Conservation (phyloP, 1,139 yeast species). For the Yamadazyma friedrichii region DNA sequence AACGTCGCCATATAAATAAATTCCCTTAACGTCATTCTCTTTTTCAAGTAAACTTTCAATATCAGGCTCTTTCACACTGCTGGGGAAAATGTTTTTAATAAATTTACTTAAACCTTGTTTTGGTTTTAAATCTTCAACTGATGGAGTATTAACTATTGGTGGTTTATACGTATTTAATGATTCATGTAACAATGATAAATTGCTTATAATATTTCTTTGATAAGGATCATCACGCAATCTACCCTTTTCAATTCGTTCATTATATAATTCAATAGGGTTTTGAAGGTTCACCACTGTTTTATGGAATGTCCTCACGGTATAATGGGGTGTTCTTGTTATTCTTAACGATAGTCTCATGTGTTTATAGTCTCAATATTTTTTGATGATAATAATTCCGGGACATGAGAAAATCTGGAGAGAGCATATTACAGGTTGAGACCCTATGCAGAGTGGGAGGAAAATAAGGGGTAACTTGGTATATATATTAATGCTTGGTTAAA, state of each 20-base stretch:
- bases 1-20: conserved; percentile 93
- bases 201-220: conserved; percentile 62
- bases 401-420: not conserved
- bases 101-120: conserved; percentile 42
- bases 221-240: conserved; percentile 62
- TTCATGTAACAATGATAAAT: conserved; percentile 52
- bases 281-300: not conserved
- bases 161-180: conserved; percentile 51
- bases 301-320: too few relatives aligned
- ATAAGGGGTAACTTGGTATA: not conserved
- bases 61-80: conserved; percentile 13
- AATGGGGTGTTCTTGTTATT: too few relatives aligned
- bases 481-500: conserved; percentile 27
- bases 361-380: too few relatives aligned
- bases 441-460: not conserved
- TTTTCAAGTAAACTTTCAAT: conserved; percentile 15
- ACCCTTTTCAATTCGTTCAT: conserved; percentile 51
- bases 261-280: conserved; percentile 60
- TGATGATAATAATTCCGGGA: too few relatives aligned
- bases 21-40: conserved; percentile 59
- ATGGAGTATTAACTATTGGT: conserved; percentile 52
- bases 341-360: too few relatives aligned
- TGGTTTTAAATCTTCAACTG: conserved; percentile 46
- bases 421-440: not conserved
- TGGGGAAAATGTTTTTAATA: conserved; percentile 6